Evolutionary conservation across 352 stramenopile genomes (phyloP), one percentile per base, ranked within the genome.

Genomic region (Saprolegnia diclina): DNA sequence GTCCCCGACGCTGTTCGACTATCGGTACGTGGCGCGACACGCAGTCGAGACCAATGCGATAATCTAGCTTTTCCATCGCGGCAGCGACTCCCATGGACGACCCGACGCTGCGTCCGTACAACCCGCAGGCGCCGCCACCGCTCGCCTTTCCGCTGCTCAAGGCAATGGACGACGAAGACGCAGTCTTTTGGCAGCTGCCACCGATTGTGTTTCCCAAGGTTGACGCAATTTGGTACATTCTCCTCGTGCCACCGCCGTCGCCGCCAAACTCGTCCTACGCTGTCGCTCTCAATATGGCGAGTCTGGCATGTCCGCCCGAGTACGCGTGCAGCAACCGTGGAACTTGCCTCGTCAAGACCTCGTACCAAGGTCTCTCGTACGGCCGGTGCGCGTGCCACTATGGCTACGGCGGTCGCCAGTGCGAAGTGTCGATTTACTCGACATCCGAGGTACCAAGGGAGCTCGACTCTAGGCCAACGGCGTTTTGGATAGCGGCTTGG

Each of bases 381-480:
- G 74, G 76, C 46, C 21, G 52, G 32, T 81, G 76, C 59, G 48
- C 52, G 44, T 81, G 76, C 56, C 54, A 78, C 26, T 81, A 77
- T 53, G 76, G 76, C 46, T 81, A 71, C 69, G 76, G 73, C 42
- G 76, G 76, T 16, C 67, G 73, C 21, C 72, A 78, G 22, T 81
- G 76, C 46, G 63, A 74, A 29, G 38, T 2, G 18, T 48, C 21
- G 7, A 45, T 69, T 11, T 61, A 69, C 45, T 40, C 45, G 3
- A 16, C 21, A 0, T 21, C 22, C 14, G 21, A 69, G 26, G 63
- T 69, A 46, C n/a, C 29, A 5, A 54, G 46, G 22, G 6, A 37
- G 2, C 48, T 38, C 52, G 1, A 32, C 1, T 19, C 29, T 55
- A 7, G 1, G 29, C 19, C 21, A 11, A 26, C 42, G 3, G 19